A percentile compares a stretch with the other conserved stretches of the same genome.
Evolutionary conservation across 1,284 basidiomycete species (phyloP).

Genomic region (Leccinum discolor): DNA sequence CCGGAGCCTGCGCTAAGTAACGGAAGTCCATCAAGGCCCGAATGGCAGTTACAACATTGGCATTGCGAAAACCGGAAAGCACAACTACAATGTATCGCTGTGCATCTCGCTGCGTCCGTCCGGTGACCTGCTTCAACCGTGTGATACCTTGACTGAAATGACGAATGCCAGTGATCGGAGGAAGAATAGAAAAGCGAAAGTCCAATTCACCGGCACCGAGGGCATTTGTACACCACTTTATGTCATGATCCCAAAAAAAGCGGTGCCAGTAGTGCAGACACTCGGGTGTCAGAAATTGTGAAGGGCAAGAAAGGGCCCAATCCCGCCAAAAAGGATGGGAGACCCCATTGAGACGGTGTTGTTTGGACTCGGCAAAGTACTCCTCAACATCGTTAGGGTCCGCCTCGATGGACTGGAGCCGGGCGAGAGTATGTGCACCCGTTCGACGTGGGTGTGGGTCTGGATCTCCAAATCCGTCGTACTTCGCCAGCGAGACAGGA

Average conservation of each 20-base stretch:
- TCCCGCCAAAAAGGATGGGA: conserved; percentile 1
- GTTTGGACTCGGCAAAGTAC: no score
- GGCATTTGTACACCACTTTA: neutral
- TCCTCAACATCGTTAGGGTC: no score
- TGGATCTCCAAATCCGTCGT: no score
- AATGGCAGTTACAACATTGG: conserved; percentile 26
- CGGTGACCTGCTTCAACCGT: no score
- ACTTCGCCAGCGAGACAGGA: no score
- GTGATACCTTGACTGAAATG: neutral
- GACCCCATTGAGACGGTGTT: no score
- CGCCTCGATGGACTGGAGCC: no score
- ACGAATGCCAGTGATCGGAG: neutral
- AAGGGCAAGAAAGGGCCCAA: neutral
- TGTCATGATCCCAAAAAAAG: neutral
- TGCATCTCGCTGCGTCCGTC: no score
- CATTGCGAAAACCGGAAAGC: conserved; percentile 27
- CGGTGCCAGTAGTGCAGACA: neutral
- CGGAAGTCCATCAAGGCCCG: conserved; percentile 25
- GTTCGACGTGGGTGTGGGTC: no score
- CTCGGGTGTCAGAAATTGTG: neutral
- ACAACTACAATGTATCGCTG: no score
- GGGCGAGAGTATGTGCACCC: no score
- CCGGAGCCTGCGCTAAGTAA: conserved; percentile 1
- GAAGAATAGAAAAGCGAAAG: conserved; percentile 6
- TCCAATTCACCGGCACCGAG: neutral